Evolutionary conservation across 176 grass and related monocot genomes (phyloP), one percentile per base, ranked within the genome.

Genomic region (Panicum miliaceum): DNA sequence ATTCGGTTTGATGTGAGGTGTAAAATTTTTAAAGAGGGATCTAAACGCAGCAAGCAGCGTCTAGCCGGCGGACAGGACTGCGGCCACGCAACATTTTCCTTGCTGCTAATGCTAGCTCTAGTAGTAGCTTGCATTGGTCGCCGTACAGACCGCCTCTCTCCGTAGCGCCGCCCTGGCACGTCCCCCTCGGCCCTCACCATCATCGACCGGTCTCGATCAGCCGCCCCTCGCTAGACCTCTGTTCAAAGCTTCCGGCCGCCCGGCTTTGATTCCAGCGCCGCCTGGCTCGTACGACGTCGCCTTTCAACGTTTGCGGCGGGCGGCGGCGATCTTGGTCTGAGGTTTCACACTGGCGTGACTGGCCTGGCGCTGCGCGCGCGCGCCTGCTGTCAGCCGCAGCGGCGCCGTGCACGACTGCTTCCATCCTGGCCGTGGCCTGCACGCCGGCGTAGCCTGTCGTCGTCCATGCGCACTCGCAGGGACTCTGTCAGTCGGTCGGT

Each of bases 261-360:
- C 58, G 58, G 26, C 76, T 79, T 80, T 67, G 20, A 80, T 37
- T 68, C 26, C 63, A 63, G 78, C 78, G 78, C 63, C 47, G 72
- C 73, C 45, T 13, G 13, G 20, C 12, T 29, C 42, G 41, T 26
- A 26, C 12, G 13, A 3, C 12, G 41, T 47, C 12, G 10, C 73
- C 63, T 40, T 81, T 81, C 63, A 81, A 81, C 63, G 34, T 81
- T 81, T 81, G 46, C 78, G 78, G 78, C 63, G 63, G 46, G 46
- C 78, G 78, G 78, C 63, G 63, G 46, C 63, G 46, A 4, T 10
- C 63, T 0, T 68, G 64, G 46, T 68, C 63, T 34, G 12, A 68
- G 78, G 22, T 81, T 81, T 81, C 78, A 81, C 50, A 80, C 61
- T 8, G 14, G 15, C 47, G 4, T 25, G 7, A 2, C 40, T 11